Conservation (phyloP, 176 grass and related monocot genomes). For the Zoysia japonica region DNA sequence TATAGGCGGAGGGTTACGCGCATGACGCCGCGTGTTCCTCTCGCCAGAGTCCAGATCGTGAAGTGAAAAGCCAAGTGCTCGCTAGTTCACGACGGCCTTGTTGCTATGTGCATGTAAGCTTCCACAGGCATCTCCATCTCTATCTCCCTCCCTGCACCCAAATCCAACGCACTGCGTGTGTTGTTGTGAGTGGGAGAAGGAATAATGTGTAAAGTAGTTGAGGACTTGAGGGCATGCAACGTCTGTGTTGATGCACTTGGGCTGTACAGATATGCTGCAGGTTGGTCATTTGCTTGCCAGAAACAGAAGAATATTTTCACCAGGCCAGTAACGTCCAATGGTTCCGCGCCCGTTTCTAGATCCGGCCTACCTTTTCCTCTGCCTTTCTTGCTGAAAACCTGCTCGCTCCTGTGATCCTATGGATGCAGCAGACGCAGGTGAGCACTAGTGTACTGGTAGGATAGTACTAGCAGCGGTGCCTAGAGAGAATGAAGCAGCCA, state of each 20-base stretch:
- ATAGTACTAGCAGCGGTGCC: not conserved
- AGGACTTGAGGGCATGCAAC: constrained; percentile 47
- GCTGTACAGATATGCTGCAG: constrained; percentile 38
- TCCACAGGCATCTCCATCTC: constrained; percentile 35
- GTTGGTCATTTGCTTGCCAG: not conserved
- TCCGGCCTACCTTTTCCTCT: constrained; percentile 21
- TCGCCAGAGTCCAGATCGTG: not conserved
- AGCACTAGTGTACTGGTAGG: not conserved
- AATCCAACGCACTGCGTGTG: not conserved
- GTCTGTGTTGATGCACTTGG: constrained; percentile 33
- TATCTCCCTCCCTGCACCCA: not conserved
- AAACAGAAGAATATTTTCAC: constrained; percentile 37
- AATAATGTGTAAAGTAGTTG: constrained; percentile 25
- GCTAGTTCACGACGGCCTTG: constrained; percentile 33
- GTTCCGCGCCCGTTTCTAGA: constrained; percentile 35
- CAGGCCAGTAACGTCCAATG: constrained; percentile 33
- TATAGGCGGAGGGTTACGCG: constrained; percentile 26
- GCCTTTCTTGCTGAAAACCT: constrained; percentile 9
- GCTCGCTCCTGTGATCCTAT: not conserved
- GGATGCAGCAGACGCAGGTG: not conserved
- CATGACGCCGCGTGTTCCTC: not conserved
- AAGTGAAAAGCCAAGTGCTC: constrained; percentile 45
- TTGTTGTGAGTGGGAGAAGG: constrained; percentile 3
- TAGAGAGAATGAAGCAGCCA: constrained; percentile 9
- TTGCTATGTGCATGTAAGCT: constrained; percentile 57